phyloP scores from a whole-genome alignment of 495 filamentous ascomycete species.

The Aspergillus asperescens region DNA sequence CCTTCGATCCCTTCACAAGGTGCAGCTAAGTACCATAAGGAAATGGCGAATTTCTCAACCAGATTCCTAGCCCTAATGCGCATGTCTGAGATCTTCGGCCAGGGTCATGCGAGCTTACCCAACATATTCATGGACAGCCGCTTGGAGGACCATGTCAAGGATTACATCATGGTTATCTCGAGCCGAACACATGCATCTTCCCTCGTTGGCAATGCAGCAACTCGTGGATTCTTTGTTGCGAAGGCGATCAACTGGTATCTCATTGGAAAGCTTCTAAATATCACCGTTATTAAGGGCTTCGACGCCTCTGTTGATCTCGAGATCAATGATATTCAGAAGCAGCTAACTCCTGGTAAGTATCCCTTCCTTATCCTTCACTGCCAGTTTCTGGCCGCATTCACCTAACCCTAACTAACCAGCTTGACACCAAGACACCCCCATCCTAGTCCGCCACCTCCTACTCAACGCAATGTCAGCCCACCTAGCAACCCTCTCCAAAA shows the following conservation, averaged over 20 bases:
- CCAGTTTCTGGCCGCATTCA: neutral
- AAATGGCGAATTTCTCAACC: conserved; percentile 7
- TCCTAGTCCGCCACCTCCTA: conserved; percentile 12
- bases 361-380: neutral
- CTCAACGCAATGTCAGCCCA: conserved; percentile 14
- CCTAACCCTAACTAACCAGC: neutral
- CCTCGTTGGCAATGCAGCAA: conserved; percentile 18
- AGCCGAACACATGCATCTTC: conserved; percentile 9
- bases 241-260: conserved; percentile 25
- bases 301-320: conserved; percentile 14
- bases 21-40: neutral
- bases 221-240: conserved; percentile 18
- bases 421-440: conserved; percentile 7
- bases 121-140: conserved; percentile 15
- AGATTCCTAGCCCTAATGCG: conserved; percentile 10
- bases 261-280: conserved; percentile 15
- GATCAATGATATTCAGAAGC: conserved; percentile 13
- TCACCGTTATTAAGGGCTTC: conserved; percentile 17
- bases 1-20: neutral
- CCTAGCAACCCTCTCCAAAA: conserved; percentile 5
- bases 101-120: conserved; percentile 13
- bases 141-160: conserved; percentile 12
- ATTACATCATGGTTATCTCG: conserved; percentile 17
- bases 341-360: conserved; percentile 13
- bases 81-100: conserved; percentile 7